Conservation (phyloP, 192 early-diverging fungal genomes). For the Podochytrium sp. region DNA sequence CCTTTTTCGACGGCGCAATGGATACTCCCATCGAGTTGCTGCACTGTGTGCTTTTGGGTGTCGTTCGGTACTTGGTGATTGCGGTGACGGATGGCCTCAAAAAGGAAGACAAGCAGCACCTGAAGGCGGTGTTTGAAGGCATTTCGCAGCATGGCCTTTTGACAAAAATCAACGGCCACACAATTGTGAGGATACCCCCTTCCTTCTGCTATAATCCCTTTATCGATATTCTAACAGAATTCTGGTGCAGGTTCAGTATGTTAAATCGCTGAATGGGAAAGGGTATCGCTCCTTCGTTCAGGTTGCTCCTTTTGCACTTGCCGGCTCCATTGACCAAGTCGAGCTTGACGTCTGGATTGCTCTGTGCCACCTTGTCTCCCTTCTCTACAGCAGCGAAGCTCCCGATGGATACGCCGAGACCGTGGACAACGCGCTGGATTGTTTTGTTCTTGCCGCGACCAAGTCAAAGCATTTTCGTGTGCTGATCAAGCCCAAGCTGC, state of each 20-base stretch:
- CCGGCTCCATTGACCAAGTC: not conserved
- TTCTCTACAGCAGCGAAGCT: not conserved
- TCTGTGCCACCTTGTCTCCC: not conserved
- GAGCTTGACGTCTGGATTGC: not conserved
- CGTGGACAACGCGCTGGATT: not conserved
- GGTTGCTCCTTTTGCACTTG: slow-evolving; percentile 11
- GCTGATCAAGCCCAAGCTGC: not conserved
- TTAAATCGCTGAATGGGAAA: not conserved
- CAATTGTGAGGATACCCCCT: not conserved
- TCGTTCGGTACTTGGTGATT: not conserved
- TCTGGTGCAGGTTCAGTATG: slow-evolving; percentile 1
- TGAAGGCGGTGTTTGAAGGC: not conserved
- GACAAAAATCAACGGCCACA: not conserved
- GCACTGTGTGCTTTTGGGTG: not conserved
- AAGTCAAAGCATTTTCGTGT: not conserved
- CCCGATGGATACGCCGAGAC: not conserved
- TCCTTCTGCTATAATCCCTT: not conserved
- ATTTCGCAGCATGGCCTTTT: not conserved
- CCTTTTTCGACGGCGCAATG: not conserved
- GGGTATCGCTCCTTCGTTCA: not conserved
- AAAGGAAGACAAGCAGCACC: not conserved
- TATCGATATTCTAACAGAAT: not conserved
- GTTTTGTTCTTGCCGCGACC: not conserved
- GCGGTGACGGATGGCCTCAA: not conserved
- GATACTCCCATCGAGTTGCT: slow-evolving; percentile 9